A percentile compares a stretch with the other conserved stretches of the same genome.
phyloP scores from a whole-genome alignment of 129 eudicot genomes.

The Flaveria sonorensis region DNA sequence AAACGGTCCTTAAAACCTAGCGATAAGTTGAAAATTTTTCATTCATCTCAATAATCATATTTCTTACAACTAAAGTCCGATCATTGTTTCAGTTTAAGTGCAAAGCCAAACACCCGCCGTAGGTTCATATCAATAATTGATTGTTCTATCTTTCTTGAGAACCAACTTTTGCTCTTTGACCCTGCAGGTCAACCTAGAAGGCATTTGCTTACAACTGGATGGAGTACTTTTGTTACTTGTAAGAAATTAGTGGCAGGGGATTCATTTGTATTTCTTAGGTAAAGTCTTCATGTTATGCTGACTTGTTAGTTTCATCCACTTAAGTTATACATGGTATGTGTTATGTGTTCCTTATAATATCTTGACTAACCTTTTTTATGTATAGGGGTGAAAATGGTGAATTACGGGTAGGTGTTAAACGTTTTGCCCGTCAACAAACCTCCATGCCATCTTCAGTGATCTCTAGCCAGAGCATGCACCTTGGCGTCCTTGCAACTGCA shows the following conservation, averaged over 20 bases:
- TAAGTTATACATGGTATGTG: neutral
- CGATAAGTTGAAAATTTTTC: neutral
- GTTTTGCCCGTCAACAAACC: conserved; percentile 67
- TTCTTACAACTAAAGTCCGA: neutral
- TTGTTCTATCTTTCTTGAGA: conserved; percentile 14
- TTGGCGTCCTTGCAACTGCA: conserved; percentile 96
- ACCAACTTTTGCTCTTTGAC: conserved; percentile 3
- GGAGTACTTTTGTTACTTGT: conserved; percentile 94
- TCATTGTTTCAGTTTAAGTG: neutral
- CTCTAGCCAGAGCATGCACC: conserved; percentile 97
- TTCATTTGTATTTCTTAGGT: conserved; percentile 91
- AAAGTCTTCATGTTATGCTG: conserved; percentile 14
- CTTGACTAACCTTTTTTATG: conserved; percentile 16
- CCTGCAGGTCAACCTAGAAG: conserved; percentile 85
- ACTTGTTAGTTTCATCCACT: neutral
- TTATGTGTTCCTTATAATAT: neutral
- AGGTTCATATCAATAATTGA: neutral
- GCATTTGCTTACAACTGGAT: conserved; percentile 92
- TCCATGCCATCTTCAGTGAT: conserved; percentile 89
- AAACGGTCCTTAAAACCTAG: neutral
- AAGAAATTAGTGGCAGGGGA: conserved; percentile 94
- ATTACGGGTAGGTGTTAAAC: conserved; percentile 86
- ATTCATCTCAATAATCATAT: neutral
- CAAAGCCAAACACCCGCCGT: neutral
- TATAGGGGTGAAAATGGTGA: conserved; percentile 80